Base-by-base conservation (phyloP, 768 basidiomycete genomes). In the Suillus brevipes region DNA sequence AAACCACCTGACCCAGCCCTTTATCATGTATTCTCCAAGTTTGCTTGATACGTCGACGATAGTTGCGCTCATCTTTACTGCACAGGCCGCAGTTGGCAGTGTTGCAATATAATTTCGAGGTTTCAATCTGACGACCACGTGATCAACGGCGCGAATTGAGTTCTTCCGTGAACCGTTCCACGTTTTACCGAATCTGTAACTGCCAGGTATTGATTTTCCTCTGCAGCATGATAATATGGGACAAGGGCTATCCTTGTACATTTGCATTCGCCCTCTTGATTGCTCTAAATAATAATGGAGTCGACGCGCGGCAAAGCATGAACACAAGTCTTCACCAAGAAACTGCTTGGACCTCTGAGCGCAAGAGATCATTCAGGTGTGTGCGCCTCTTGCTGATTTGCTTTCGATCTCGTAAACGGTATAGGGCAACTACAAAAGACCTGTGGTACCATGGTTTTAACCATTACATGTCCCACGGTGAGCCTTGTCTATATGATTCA, bases 391-490 rank as follows among this genome's bases (percentile, higher is more conserved):
- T 28, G 20, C 59, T 36, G 59, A 42, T 23, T 62, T 25, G 18
- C 9, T 42, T 53, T 36, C 12, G 36, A 43, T 57, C 47, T 18
- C 49, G 61, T 65, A 28, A 72, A 50, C 47, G 63, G 8, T 64
- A 34, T 68, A 94, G 93, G 53, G 85, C 93, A 69, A 83, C 82
- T 71, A 88, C 87, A 10, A 86, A 89, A 52, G 86, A 90, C 62
- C 78, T 97, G 6, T 97, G 93, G 90, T 89, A 92, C 72, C 95
- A 97, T 80, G 95, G 95, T 0, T 97, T 89, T 72, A 77, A 92
- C 70, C 88, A 86, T 70, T 97, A 97, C 75, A 96, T 97, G 95
- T 83, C 78, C 56, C 85, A 85, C 73, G 95, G 92, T 93, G 67
- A 70, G 78, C 74, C 31, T 40, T 47, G 31, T 58, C 43, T 47